phyloP scores from a whole-genome alignment of 78 protist species.

The Dictyostelium purpureum region DNA sequence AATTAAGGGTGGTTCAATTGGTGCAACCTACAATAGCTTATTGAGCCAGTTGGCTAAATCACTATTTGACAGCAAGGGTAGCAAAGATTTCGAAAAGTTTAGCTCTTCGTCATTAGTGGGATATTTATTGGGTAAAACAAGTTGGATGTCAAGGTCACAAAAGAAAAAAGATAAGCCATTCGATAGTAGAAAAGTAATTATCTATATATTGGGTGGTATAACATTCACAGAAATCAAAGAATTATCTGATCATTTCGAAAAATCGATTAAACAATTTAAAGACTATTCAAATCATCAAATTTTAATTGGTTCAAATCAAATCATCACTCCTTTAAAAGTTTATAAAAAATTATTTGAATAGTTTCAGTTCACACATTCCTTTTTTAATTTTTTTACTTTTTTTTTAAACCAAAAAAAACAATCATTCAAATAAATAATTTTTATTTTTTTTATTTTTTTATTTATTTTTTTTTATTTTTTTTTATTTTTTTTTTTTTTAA shows the following conservation, averaged over 20 bases:
- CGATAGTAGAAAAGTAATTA: slow-evolving; percentile 45
- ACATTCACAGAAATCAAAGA: slow-evolving; percentile 57
- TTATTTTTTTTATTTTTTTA: not conserved
- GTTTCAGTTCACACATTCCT: not conserved
- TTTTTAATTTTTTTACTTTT: not conserved
- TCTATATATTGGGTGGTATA: slow-evolving; percentile 57
- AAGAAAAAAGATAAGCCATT: not conserved
- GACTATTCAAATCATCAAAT: slow-evolving; percentile 39
- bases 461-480: not conserved
- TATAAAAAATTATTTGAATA: not conserved
- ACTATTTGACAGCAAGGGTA: slow-evolving; percentile 11
- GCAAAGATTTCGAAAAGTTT: slow-evolving; percentile 47
- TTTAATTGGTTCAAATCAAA: slow-evolving; percentile 32
- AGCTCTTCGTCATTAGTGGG: slow-evolving; percentile 47
- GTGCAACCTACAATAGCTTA: slow-evolving; percentile 18
- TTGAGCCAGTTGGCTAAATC: not conserved
- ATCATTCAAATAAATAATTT: too few species aligned
- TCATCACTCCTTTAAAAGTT: slow-evolving; percentile 12
- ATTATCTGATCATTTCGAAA: slow-evolving; percentile 8
- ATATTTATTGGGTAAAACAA: slow-evolving; percentile 1
- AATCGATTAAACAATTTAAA: not conserved
- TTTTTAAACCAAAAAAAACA: too few species aligned
- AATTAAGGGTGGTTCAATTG: slow-evolving; percentile 30
- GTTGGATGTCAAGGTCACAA: slow-evolving; percentile 28
- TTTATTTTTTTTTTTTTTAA: not conserved